Conservation (phyloP, 352 stramenopile species). For the Aphanomyces astaci region DNA sequence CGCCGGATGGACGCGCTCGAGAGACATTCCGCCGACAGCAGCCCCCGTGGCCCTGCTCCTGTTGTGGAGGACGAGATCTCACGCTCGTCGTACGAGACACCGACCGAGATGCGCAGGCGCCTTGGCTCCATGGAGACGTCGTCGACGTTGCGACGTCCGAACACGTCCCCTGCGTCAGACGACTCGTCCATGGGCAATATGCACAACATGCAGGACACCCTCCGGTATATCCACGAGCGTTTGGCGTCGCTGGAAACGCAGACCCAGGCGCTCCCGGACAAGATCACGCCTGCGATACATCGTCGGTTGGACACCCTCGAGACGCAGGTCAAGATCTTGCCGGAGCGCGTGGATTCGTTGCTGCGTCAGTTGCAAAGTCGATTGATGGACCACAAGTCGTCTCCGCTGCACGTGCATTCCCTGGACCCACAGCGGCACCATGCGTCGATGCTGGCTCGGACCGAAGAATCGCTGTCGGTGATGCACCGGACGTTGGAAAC, state of each 20-base stretch:
- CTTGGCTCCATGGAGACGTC: neutral
- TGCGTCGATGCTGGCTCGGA: neutral
- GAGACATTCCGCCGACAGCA: neutral
- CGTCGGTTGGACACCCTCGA: conserved; percentile 1
- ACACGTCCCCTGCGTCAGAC: neutral
- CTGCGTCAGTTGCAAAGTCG: conserved; percentile 2
- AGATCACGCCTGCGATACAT: conserved; percentile 5
- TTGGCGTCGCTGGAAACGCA: conserved; percentile 1
- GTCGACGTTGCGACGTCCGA: neutral
- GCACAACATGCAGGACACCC: neutral
- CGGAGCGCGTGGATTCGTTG: neutral
- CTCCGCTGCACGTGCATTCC: neutral
- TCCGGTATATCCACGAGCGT: conserved; percentile 14
- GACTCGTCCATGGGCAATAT: neutral
- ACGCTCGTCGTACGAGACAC: neutral
- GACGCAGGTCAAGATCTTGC: conserved; percentile 8
- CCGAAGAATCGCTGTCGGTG: neutral
- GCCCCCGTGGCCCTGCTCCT: neutral
- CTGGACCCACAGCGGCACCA: conserved; percentile 3
- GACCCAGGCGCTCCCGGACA: neutral
- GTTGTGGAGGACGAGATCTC: conserved; percentile 1
- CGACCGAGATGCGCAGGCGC: neutral
- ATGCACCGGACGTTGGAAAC: conserved; percentile 9
- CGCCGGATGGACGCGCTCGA: conserved; percentile 4
- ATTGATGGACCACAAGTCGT: neutral